Percentiles rank a stretch among this genome's conserved stretches.
These are phyloP conservation scores for Penicillium atrosanguineum DNA, from an alignment of 495 filamentous ascomycete genomes.

Conservation along the genomic window DNA sequence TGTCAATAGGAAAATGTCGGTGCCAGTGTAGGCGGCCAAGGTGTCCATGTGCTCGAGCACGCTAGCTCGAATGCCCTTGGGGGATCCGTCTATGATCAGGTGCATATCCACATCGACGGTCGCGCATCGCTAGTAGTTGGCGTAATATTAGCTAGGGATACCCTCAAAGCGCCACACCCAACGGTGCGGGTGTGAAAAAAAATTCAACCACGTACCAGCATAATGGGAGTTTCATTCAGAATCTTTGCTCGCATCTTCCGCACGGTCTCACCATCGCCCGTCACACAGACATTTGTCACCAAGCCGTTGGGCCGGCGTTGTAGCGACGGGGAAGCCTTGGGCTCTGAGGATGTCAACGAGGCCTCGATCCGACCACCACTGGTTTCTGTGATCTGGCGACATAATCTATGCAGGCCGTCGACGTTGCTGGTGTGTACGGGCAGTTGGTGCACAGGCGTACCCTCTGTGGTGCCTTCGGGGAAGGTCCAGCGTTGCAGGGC, in stretches of 20 bases:
- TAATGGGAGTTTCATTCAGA: constrained; percentile 80
- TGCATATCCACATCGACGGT: constrained; percentile 89
- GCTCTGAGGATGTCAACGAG: constrained; percentile 75
- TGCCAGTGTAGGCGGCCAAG: constrained; percentile 79
- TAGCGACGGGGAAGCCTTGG: constrained; percentile 66
- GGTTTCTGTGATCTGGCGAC: constrained; percentile 71
- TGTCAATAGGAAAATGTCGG: constrained; percentile 91
- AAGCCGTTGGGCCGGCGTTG: constrained; percentile 68
- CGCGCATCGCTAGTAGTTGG: constrained; percentile 69
- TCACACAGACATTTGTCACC: constrained; percentile 87
- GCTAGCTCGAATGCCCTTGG: constrained; percentile 63
- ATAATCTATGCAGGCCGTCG: constrained; percentile 69
- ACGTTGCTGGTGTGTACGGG: constrained; percentile 87
- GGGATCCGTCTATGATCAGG: constrained; percentile 69
- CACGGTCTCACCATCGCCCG: constrained; percentile 77
- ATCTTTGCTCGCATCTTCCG: constrained; percentile 81
- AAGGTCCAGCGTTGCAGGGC: constrained; percentile 89
- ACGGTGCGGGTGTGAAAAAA: constrained; percentile 13
- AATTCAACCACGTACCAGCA: constrained; percentile 64
- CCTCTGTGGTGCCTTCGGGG: constrained; percentile 78
- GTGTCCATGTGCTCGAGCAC: constrained; percentile 83
- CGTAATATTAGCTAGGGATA: constrained; percentile 25
- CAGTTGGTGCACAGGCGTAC: constrained; percentile 76
- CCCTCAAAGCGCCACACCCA: constrained; percentile 6
- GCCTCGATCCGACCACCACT: constrained; percentile 72